Evolutionary conservation across 75 land plant genomes (phyloP).

Genomic region (Chamaecyparis obtusa): DNA sequence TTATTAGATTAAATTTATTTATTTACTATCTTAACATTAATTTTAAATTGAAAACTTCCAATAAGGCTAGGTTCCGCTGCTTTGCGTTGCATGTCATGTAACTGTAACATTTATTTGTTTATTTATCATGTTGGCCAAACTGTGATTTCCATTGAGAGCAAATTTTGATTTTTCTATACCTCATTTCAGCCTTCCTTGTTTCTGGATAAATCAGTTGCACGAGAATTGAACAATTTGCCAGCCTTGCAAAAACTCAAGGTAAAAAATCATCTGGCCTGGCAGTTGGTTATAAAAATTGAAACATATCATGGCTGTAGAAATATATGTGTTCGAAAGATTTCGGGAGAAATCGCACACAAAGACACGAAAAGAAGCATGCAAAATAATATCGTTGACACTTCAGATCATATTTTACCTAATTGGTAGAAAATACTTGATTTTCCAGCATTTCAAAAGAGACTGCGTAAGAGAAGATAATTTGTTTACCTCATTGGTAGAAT

Average conservation of each 20-base stretch:
- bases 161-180: background rate
- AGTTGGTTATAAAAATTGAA: too few species aligned
- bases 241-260: too few species aligned
- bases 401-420: background rate
- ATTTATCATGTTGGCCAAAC: background rate
- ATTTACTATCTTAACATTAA: too few species aligned
- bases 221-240: too few species aligned
- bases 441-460: background rate
- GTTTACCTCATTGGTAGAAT: conserved; percentile 94
- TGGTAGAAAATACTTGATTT: background rate
- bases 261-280: too few species aligned
- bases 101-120: background rate
- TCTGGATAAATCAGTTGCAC: background rate
- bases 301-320: too few species aligned
- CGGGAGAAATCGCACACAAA: background rate
- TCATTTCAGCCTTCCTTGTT: background rate
- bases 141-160: background rate
- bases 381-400: too few species aligned
- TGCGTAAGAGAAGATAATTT: background rate
- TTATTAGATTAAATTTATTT: too few species aligned
- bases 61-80: too few species aligned
- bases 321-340: background rate
- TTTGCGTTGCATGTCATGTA: background rate
- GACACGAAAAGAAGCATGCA: background rate
- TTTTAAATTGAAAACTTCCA: too few species aligned